Evolutionary conservation across 768 basidiomycete genomes (phyloP).

Genomic region (Galerina sulciceps): DNA sequence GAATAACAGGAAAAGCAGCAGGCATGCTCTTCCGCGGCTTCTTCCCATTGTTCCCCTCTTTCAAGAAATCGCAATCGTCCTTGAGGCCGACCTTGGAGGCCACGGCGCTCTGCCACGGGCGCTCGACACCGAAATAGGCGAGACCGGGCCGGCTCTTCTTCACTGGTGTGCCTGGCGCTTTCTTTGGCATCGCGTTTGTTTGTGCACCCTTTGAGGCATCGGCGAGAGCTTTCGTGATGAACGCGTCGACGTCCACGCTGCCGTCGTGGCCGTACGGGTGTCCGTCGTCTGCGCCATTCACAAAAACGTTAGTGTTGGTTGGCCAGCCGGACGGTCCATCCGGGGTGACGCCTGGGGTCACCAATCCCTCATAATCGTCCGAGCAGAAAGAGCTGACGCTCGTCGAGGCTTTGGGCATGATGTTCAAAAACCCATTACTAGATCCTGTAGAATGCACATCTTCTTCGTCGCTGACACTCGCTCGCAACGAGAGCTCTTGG

Average conservation of each 20-base stretch:
- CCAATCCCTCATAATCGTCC: conserved; percentile 57
- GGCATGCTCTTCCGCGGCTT: conserved; percentile 75
- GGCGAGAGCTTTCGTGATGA: conserved; percentile 72
- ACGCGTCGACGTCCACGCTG: conserved; percentile 61
- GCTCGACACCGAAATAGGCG: conserved; percentile 55
- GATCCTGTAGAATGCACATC: conserved; percentile 31
- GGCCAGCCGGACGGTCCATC: conserved; percentile 69
- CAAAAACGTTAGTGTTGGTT: conserved; percentile 35
- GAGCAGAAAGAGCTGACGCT: conserved; percentile 67
- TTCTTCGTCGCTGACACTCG: conserved; percentile 57
- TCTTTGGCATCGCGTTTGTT: conserved; percentile 50
- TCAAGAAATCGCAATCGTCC: conserved; percentile 43
- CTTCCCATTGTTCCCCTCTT: conserved; percentile 39
- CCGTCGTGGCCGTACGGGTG: conserved; percentile 18
- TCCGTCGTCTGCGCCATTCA: conserved; percentile 46
- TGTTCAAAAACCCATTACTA: conserved; percentile 31
- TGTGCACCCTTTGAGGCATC: conserved; percentile 51
- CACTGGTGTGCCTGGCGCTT: conserved; percentile 80
- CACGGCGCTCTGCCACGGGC: conserved; percentile 85
- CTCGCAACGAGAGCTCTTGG: conserved; percentile 58
- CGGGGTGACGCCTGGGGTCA: conserved; percentile 69
- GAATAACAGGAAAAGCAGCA: conserved; percentile 61
- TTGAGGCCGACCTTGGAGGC: conserved; percentile 65
- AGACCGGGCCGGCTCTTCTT: conserved; percentile 62
- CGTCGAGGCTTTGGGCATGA: conserved; percentile 62